A percentile compares a stretch with the other conserved stretches of the same genome.
Conservation (phyloP, 148 eudicot species). For the Nyssa sinensis region DNA sequence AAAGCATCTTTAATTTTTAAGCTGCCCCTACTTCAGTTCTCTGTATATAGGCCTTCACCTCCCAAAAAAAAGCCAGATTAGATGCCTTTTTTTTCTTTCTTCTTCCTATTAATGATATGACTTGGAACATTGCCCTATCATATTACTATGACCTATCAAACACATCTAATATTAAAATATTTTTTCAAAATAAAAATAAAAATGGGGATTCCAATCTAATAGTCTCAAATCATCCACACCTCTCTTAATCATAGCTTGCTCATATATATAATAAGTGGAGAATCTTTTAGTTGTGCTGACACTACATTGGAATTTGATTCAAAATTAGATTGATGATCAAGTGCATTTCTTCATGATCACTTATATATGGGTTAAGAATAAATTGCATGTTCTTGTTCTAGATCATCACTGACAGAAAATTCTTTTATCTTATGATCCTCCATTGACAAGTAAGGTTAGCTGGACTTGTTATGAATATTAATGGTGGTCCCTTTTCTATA, state of each 20-base stretch:
- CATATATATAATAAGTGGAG: conserved; percentile 4
- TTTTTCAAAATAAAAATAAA: background rate
- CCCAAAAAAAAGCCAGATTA: conserved; percentile 4
- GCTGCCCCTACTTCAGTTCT: no score
- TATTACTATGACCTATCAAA: conserved; percentile 8
- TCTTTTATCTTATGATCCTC: no score
- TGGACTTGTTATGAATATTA: no score
- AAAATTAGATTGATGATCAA: background rate
- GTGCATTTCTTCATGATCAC: no score
- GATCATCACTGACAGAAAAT: no score
- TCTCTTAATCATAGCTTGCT: conserved; percentile 18
- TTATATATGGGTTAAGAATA: no score
- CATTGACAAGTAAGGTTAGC: no score
- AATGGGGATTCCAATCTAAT: conserved; percentile 1
- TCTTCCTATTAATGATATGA: conserved; percentile 7
- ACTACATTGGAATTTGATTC: background rate
- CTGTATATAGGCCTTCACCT: no score
- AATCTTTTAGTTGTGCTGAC: conserved; percentile 8
- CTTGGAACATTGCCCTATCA: background rate
- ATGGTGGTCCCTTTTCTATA: no score
- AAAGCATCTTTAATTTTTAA: no score
- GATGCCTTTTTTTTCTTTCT: background rate
- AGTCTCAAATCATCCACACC: conserved; percentile 21
- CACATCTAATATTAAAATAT: background rate
- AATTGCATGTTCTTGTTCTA: no score